Evolutionary conservation across 139 green algal species (phyloP), one percentile per base, ranked within the genome.

Genomic region (Micromonas pusilla): DNA sequence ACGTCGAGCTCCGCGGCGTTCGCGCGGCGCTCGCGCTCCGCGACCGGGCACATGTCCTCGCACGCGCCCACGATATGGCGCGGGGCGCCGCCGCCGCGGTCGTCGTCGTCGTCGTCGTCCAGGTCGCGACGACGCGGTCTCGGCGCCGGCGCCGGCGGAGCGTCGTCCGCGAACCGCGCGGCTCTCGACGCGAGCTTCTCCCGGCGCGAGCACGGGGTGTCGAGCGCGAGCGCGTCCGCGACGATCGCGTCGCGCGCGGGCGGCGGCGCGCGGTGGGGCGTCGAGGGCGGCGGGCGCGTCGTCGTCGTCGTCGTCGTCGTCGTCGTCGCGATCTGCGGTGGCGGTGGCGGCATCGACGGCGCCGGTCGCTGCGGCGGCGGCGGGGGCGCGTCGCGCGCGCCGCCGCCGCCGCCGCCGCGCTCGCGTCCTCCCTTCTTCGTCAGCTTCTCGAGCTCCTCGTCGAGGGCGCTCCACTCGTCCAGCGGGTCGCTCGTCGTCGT

Each of bases 41-140:
- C 31, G 39, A 34, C 28, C 13, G 76, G 76, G 53, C 76, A 81
- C 76, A 81, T 81, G n/a, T 33, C 6, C 1, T 81, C 66, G 52
- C 76, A 81, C 36, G 64, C 76, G 0, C 76, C 76, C 2, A 76
- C 66, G 3, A 81, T 23, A 9, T 9, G 9, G 45, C 16, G 45
- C 9, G 9, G 9, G 9, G 45, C 45, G 45, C 16, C 9, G 16
- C 45, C 9, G 9, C 9, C 45, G 45, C 9, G 9, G 45, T 57
- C 45, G 9, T 57, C 45, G 45, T 9, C 16, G 45, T 23, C 45
- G 45, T 9, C 45, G 45, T 57, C 45, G 45, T 57, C 45, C 9
- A 9, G 9, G 9, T 57, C 45, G 45, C 45, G 45, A 16, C 45
- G 45, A 16, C 45, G 45, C 45, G 45, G 45, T 9, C 45, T 57